Base-by-base conservation (phyloP, 2,329 filamentous ascomycete species). In the Cercospora nicotianae region DNA sequence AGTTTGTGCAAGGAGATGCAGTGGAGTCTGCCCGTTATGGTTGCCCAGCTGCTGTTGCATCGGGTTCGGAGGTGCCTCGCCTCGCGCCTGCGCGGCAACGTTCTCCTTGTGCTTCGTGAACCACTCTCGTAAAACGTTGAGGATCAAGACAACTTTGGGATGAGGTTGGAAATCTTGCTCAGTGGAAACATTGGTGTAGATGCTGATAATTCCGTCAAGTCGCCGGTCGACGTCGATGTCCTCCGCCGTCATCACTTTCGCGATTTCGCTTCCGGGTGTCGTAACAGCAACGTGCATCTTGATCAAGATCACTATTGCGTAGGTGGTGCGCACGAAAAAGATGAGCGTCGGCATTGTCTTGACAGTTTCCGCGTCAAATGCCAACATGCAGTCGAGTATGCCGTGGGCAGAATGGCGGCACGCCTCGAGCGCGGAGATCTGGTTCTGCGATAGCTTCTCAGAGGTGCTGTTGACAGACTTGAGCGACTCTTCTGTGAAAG, bases 281-380 rank as follows among this genome's bases (percentile, higher is more conserved):
- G 80, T 83, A 6, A 84, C 81, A 1, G 85, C 84, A 59, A 87
- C 85, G 77, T 86, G 87, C 80, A 88, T 83, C 72, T 87, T 88
- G 77, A 87, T 86, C 7, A 88, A 79, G 33, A 87, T 83, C 5
- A 88, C 84, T 23, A 86, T 81, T 13, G 86, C 84, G 72, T 87
- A 88, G 10, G 85, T 83, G 58, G 84, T 82, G 42, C 86, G 83
- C 18, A 87, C 85, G 73, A 86, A 75, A 57, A 70, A 75, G 5
- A 76, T 67, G 57, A 84, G 81, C 58, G 84, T 82, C 7, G 83
- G 83, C 4, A 84, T 70, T 0, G 78, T 78, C 31, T 80, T 75
- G 31, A 84, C 76, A 2, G 76, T 79, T 13, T 83, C 79, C 7
- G 80, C 80, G 31, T 83, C 81, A 53, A 84, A 81, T 31, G 82